A percentile compares a stretch with the other conserved stretches of the same genome.
These are phyloP conservation scores for Phoma sp. DNA, from an alignment of 2,329 filamentous ascomycete genomes.

Conservation along the genomic window DNA sequence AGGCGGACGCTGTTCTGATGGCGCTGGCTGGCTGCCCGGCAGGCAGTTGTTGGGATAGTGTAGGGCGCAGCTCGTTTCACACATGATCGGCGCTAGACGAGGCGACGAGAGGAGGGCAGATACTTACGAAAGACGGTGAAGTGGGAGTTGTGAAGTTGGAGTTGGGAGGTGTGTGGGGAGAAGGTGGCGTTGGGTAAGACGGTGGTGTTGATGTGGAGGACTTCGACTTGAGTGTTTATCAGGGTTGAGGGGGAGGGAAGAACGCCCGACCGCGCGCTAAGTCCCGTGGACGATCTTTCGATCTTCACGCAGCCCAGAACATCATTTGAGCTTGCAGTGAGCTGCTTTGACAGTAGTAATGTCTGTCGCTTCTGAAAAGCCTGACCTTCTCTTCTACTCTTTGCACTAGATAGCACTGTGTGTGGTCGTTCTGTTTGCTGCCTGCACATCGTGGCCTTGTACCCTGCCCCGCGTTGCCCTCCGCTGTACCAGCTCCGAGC, in stretches of 20 bases:
- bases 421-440: background rate
- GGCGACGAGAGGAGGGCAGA: slow-evolving; percentile 36
- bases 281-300: slow-evolving; percentile 30
- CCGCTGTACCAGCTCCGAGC: slow-evolving; percentile 13
- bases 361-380: slow-evolving; percentile 20
- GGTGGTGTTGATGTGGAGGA: slow-evolving; percentile 29
- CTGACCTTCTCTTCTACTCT: background rate
- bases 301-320: slow-evolving; percentile 39
- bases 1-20: slow-evolving; percentile 26
- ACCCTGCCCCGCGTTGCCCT: slow-evolving; percentile 30
- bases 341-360: slow-evolving; percentile 20
- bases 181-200: slow-evolving; percentile 28
- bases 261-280: slow-evolving; percentile 16
- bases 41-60: slow-evolving; percentile 25
- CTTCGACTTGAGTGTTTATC: slow-evolving; percentile 26
- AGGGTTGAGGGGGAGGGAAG: slow-evolving; percentile 27
- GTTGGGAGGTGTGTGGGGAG: slow-evolving; percentile 18
- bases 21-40: slow-evolving; percentile 22
- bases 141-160: slow-evolving; percentile 21
- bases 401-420: background rate
- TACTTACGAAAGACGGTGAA: slow-evolving; percentile 42
- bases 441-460: background rate
- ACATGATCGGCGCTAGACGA: slow-evolving; percentile 30
- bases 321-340: too few species aligned
- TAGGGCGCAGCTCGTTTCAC: slow-evolving; percentile 39